Conservation (phyloP, 495 filamentous ascomycete species). For the Amphirosellinia nigrospora region DNA sequence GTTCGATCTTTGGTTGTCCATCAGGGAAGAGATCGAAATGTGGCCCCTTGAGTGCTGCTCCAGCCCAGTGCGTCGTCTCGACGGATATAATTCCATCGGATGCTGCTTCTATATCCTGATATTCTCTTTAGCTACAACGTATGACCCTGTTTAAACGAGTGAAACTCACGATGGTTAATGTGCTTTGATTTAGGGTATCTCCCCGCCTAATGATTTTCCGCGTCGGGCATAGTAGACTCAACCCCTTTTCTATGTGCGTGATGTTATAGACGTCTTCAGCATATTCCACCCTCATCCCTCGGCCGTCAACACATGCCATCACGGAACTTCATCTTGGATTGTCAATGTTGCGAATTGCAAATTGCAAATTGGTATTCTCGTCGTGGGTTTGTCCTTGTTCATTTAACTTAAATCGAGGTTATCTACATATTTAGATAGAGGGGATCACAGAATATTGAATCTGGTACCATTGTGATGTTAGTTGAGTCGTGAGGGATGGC, state of each 20-base stretch:
- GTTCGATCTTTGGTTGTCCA: slow-evolving; percentile 52
- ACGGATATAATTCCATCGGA: slow-evolving; percentile 66
- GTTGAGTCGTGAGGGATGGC: slow-evolving; percentile 13
- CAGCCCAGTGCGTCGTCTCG: slow-evolving; percentile 69
- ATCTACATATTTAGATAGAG: not conserved
- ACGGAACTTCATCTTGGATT: slow-evolving; percentile 51
- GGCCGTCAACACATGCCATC: slow-evolving; percentile 59
- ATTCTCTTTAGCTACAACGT: slow-evolving; percentile 41
- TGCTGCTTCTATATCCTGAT: slow-evolving; percentile 59
- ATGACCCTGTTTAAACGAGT: not conserved
- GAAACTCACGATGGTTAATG: slow-evolving; percentile 49
- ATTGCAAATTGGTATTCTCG: slow-evolving; percentile 16
- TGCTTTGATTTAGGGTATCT: slow-evolving; percentile 64
- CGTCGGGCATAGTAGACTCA: slow-evolving; percentile 58
- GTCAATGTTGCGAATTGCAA: slow-evolving; percentile 7
- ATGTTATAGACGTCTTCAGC: slow-evolving; percentile 60
- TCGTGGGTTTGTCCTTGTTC: not conserved
- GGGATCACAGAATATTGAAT: not conserved
- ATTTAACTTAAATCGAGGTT: not conserved
- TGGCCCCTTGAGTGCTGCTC: slow-evolving; percentile 61
- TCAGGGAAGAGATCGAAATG: slow-evolving; percentile 66
- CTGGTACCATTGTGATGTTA: not conserved
- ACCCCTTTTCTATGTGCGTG: slow-evolving; percentile 44
- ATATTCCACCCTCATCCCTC: slow-evolving; percentile 57
- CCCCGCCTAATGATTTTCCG: slow-evolving; percentile 54